A percentile compares a stretch with the other conserved stretches of the same genome.
phyloP scores from a whole-genome alignment of 495 filamentous ascomycete genomes.

The Bacidia gigantensis region DNA sequence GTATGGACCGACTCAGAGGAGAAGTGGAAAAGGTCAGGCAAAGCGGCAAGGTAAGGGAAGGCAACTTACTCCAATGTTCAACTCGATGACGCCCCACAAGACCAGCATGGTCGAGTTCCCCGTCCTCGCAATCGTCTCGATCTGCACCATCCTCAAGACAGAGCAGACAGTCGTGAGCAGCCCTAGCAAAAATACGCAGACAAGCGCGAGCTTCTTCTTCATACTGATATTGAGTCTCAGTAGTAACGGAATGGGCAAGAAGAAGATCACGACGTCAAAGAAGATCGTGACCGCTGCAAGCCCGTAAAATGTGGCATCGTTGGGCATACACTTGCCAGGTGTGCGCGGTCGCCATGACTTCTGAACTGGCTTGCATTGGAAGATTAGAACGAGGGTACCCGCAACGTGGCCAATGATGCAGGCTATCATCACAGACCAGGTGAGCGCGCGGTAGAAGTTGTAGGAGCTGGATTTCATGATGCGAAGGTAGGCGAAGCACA shows the following conservation, averaged over 20 bases:
- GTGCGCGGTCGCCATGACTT: conserved; percentile 33
- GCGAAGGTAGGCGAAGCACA: conserved; percentile 43
- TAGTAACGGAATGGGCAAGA: conserved; percentile 41
- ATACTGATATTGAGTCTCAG: conserved; percentile 35
- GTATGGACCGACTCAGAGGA: too few relatives aligned
- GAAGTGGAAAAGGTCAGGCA: too few relatives aligned
- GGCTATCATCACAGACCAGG: conserved; percentile 32
- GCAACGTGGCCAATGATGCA: conserved; percentile 36
- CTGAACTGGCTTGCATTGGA: conserved; percentile 38
- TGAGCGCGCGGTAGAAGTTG: conserved; percentile 29
- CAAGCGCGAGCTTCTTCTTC: conserved; percentile 38
- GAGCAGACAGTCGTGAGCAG: conserved; percentile 47
- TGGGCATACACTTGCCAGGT: conserved; percentile 34
- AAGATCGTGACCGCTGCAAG: conserved; percentile 40
- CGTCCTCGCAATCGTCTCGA: conserved; percentile 36
- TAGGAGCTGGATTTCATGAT: conserved; percentile 37
- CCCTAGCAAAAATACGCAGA: conserved; percentile 42
- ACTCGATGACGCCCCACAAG: conserved; percentile 44
- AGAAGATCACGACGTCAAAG: conserved; percentile 37
- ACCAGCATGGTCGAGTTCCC: conserved; percentile 46
- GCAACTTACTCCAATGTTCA: conserved; percentile 41
- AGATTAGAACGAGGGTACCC: conserved; percentile 36
- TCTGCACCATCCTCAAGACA: conserved; percentile 39
- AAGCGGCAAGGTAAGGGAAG: too few relatives aligned
- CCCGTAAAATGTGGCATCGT: conserved; percentile 38